These are phyloP conservation scores for Parafenestella ontariensis DNA, from an alignment of 2,329 filamentous ascomycete species.

Conservation along the genomic window DNA sequence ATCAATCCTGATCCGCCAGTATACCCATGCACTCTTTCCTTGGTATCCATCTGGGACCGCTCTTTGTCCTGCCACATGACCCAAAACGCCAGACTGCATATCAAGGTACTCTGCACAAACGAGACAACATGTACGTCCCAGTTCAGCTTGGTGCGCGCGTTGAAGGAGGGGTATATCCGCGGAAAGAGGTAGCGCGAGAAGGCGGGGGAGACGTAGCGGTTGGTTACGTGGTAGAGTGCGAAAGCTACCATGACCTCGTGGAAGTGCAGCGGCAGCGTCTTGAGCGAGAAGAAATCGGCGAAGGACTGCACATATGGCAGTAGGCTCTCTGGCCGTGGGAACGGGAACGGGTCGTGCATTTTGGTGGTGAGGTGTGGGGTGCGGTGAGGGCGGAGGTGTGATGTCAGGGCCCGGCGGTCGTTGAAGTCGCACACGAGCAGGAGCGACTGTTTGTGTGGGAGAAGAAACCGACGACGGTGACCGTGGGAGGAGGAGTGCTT, in stretches of 20 bases:
- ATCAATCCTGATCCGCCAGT: slow-evolving; percentile 74
- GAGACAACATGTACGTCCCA: slow-evolving; percentile 89
- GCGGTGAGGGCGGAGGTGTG: slow-evolving; percentile 14
- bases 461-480: slow-evolving; percentile 4
- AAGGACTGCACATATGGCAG: slow-evolving; percentile 66
- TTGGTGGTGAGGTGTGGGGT: slow-evolving; percentile 27
- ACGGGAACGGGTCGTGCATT: slow-evolving; percentile 77
- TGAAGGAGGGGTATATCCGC: slow-evolving; percentile 67
- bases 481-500: slow-evolving; percentile 10
- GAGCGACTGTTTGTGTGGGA: slow-evolving; percentile 4
- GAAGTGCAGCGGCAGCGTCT: slow-evolving; percentile 75
- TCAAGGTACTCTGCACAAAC: slow-evolving; percentile 76
- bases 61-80: slow-evolving; percentile 73
- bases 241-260: slow-evolving; percentile 76
- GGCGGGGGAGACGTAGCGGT: slow-evolving; percentile 70
- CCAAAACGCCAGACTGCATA: slow-evolving; percentile 77
- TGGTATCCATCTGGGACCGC: slow-evolving; percentile 68
- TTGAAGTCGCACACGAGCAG: slow-evolving; percentile 9
- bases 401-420: slow-evolving; percentile 6
- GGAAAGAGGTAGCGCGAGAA: slow-evolving; percentile 70
- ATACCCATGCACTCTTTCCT: slow-evolving; percentile 79
- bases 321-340: slow-evolving; percentile 65
- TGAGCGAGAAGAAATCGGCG: slow-evolving; percentile 67
- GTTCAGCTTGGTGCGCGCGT: slow-evolving; percentile 71
- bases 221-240: slow-evolving; percentile 72